Evolutionary conservation across 495 filamentous ascomycete genomes (phyloP).

Genomic region (Filosporella fistucella): DNA sequence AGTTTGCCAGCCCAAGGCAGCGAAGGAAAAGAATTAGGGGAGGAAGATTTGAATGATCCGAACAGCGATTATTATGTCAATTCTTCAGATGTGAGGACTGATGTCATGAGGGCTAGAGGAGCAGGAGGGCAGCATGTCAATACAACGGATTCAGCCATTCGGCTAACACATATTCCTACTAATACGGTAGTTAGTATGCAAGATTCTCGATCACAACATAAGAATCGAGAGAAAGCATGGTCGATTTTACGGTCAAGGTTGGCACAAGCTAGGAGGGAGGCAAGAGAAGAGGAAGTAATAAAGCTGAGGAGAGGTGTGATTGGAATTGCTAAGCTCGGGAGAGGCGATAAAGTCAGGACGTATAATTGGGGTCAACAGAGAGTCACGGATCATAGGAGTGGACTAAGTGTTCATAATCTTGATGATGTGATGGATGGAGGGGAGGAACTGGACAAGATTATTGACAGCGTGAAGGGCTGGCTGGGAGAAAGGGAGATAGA

Average conservation of each 20-base stretch:
- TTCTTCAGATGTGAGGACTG: conserved; percentile 75
- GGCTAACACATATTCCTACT: conserved; percentile 88
- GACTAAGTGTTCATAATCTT: conserved; percentile 75
- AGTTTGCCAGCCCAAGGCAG: conserved; percentile 61
- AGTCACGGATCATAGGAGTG: conserved; percentile 90
- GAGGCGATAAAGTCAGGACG: conserved; percentile 90
- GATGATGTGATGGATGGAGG: conserved; percentile 74
- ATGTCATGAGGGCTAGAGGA: conserved; percentile 88
- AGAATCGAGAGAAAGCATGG: conserved; percentile 87
- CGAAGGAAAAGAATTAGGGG: conserved; percentile 41
- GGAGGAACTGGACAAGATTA: conserved; percentile 65
- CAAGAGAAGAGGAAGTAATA: conserved; percentile 76
- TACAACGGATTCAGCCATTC: conserved; percentile 92
- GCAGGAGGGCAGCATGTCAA: conserved; percentile 98
- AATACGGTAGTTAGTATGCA: conserved; percentile 84
- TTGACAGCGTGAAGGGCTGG: conserved; percentile 81
- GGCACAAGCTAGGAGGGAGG: conserved; percentile 75
- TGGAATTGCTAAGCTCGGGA: conserved; percentile 75
- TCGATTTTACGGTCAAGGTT: conserved; percentile 74
- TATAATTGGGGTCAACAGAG: conserved; percentile 94
- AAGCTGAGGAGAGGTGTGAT: conserved; percentile 68
- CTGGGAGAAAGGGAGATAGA: conserved; percentile 73
- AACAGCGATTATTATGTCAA: conserved; percentile 87
- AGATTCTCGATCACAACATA: conserved; percentile 83
- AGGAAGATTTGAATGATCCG: conserved; percentile 71